Base-by-base conservation (phyloP, 1,284 basidiomycete species). In the Ganoderma meredithae region DNA sequence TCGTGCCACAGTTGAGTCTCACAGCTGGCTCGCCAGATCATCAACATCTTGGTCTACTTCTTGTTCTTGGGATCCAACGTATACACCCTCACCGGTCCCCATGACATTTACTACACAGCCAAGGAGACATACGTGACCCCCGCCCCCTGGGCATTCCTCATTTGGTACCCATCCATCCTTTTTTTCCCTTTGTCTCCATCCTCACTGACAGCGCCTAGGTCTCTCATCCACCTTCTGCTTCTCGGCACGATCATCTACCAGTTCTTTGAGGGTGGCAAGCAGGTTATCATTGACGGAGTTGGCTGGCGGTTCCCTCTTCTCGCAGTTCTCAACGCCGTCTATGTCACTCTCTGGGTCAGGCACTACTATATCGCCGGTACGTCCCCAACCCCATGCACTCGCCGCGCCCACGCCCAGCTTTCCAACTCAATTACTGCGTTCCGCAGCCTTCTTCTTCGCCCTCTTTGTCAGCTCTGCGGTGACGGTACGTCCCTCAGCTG, bases 101-200 rank as follows among this genome's bases (percentile, higher is more conserved):
- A 86, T 56, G 88, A 88, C 74, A 85, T 90, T 63, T 93, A 93
- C 81, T 88, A 84, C 77, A 80, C 83, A 69, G 88, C 86, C 62
- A 94, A 93, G 79, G 89, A 93, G 75, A 97, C 95, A 7, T 98
- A 96, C 79, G 83, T 98, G 69, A 97, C 95, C 0, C 96, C 96
- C 41, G 94, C 94, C 27, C 90, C 92, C 40, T 97, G 94, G 90
- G 89, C 92, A 1, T 95, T 94, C 82, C 85, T 89, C 79, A 92
- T 95, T 75, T 95, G 93, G 93, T 90, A 60, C 49, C 82, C n/a
- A 77, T 1, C 33, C n/a, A 31, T 6, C 47, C 27, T 31, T 5
- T 10, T 40, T 40, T 4, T 49, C 36, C 47, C 27, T 22, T 53
- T 53, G 17, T 36, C 22, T 36, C 7, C 41, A 19, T 27, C n/a